Percentiles rank a stretch among this genome's conserved stretches.
Conservation (phyloP, 169 alveolate species). For the Plasmodium blacklocki region DNA sequence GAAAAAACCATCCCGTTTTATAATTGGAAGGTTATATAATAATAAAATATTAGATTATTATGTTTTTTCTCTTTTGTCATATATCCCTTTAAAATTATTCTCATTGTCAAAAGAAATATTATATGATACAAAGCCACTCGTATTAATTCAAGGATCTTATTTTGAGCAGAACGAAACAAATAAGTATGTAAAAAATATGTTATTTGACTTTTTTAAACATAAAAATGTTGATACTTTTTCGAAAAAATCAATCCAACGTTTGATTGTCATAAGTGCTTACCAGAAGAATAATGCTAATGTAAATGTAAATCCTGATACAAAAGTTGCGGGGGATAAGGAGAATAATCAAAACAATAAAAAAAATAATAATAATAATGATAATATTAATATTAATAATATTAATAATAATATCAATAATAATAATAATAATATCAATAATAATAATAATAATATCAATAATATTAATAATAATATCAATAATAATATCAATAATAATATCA, state of each 20-base stretch:
- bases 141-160: slow-evolving; percentile 40
- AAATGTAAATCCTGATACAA: no score
- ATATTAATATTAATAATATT: background rate
- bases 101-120: slow-evolving; percentile 21
- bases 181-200: slow-evolving; percentile 23
- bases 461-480: background rate
- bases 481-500: background rate
- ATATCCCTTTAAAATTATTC: slow-evolving; percentile 28
- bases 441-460: background rate
- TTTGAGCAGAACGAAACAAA: slow-evolving; percentile 33
- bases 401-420: no score
- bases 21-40: slow-evolving; percentile 39
- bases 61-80: slow-evolving; percentile 23
- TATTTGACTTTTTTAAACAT: slow-evolving; percentile 50
- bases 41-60: slow-evolving; percentile 35
- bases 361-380: background rate
- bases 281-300: background rate
- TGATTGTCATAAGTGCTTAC: slow-evolving; percentile 28
- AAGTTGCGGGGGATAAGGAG: background rate
- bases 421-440: no score
- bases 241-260: slow-evolving; percentile 15
- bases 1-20: slow-evolving; percentile 51
- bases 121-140: slow-evolving; percentile 42
- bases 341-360: no score
- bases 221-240: slow-evolving; percentile 32